Conservation (phyloP, 257 asterid species). For the Hygrophila difformis region DNA sequence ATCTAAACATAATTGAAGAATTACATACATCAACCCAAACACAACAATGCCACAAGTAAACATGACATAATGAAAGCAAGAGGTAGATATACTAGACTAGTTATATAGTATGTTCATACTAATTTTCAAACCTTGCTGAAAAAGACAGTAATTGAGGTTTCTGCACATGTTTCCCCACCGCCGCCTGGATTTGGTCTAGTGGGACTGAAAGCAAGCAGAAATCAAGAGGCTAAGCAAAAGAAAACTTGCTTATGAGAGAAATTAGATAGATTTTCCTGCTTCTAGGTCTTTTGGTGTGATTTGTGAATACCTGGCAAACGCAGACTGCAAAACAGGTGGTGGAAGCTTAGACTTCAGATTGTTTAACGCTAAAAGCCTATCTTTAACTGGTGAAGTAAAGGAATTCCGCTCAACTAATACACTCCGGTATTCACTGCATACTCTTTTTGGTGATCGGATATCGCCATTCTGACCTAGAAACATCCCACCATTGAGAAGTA, state of each 20-base stretch:
- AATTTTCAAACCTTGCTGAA: conserved; percentile 63
- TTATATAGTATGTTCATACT: conserved; percentile 6
- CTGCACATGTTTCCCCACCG: conserved; percentile 98
- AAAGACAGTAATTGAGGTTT: conserved; percentile 78
- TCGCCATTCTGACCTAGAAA: conserved; percentile 75
- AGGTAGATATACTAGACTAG: not conserved
- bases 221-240: conserved; percentile 4
- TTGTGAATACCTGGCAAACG: conserved; percentile 73
- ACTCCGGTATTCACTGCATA: conserved; percentile 73
- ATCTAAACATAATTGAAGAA: conserved; percentile 32
- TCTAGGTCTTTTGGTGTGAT: conserved; percentile 5
- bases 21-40: not conserved
- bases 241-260: conserved; percentile 9
- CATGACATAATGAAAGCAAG: not conserved
- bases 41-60: conserved; percentile 1
- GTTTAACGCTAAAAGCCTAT: conserved; percentile 67
- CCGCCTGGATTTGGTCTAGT: conserved; percentile 95
- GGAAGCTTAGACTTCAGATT: conserved; percentile 70
- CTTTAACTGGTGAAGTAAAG: conserved; percentile 94
- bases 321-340: conserved; percentile 84
- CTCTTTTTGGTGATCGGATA: conserved; percentile 81
- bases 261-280: conserved; percentile 11
- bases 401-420: conserved; percentile 86
- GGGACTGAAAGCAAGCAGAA: conserved; percentile 55
- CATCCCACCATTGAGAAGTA: conserved; percentile 5